Percentiles rank a stretch among this genome's conserved stretches.
Evolutionary conservation across 139 green algal species (phyloP).

Genomic region (Gonium pectorale): DNA sequence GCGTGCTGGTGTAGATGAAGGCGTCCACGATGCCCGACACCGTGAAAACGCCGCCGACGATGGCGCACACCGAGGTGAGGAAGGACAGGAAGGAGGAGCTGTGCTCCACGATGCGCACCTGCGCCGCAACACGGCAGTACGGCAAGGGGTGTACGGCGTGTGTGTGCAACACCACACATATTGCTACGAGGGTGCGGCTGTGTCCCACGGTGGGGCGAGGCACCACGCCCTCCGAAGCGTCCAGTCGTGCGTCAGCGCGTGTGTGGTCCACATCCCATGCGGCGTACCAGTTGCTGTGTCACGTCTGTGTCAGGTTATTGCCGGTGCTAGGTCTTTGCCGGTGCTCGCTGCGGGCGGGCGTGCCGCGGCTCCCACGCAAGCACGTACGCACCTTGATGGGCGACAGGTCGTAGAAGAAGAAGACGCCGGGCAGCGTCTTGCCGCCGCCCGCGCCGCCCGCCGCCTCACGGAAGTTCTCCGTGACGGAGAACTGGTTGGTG

Average conservation of each 20-base stretch:
- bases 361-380: too few relatives aligned
- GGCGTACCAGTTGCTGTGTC: too few relatives aligned
- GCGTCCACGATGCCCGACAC: conserved; percentile 95
- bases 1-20: conserved; percentile 86
- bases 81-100: conserved; percentile 90
- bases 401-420: conserved; percentile 99
- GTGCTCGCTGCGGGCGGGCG: too few relatives aligned
- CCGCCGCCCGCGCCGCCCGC: conserved; percentile 22
- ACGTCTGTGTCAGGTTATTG: too few relatives aligned
- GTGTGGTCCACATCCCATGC: too few relatives aligned
- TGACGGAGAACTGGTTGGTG: conserved; percentile 97
- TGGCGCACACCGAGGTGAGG: conserved; percentile 94
- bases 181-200: not conserved
- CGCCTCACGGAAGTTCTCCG: conserved; percentile 91
- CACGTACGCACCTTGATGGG: conserved; percentile 94
- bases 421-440: conserved; percentile 90
- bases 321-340: too few relatives aligned
- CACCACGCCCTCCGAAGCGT: too few relatives aligned
- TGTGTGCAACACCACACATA: not conserved
- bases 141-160: not conserved
- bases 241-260: too few relatives aligned
- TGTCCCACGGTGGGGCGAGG: not conserved
- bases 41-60: conserved; percentile 97
- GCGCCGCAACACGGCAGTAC: too few relatives aligned
- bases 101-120: conserved; percentile 82